Base-by-base conservation (phyloP, 2,329 filamentous ascomycete species). In the Sporothrix globosa region DNA sequence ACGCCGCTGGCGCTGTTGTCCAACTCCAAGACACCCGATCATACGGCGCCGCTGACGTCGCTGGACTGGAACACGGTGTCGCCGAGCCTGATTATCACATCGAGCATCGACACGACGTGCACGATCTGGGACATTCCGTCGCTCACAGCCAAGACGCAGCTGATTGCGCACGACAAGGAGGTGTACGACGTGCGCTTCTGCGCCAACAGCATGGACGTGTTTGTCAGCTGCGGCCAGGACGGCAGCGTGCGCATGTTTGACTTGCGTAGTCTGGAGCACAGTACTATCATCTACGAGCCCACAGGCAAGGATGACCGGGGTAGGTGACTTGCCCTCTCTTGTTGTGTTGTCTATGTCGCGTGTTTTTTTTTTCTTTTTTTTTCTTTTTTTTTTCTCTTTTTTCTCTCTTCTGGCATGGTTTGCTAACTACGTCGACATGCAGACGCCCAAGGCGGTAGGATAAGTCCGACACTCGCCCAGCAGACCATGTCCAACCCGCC, bases 81-180 rank as follows among this genome's bases (percentile, higher is more conserved):
- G 30, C 96, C 96, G 0, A 97, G 95, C 79, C 84, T 99, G 69
- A 99, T 99, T 78, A 99, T 99, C 77, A 99, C 96, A 0, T 97
- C 94, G 3, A 98, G 94, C 79, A 99, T 99, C 77, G 96, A 99
- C 78, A 99, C 96, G 1, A 99, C 96, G 6, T 99, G 96, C 82
- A 99, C 96, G 4, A 99, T 99, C 74, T 99, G 96, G 96, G 96
- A 99, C 79, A 99, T 99, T 70, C 96, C 96, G 3, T 97, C 96
- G 0, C 84, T 99, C 73, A 99, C 96, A 0, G 96, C 96, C 68
- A 99, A 99, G 82, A 99, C 96, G 1, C 96, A 99, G 79, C 84
- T 99, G 60, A 99, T 99, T 80, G 96, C 96, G 24, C 96, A 99
- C 79, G 96, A 99, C 82, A 98, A 98, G 81, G 96, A 99, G 81